Evolutionary conservation across 225 moss, liverwort and hornwort species (phyloP), one percentile per base, ranked within the genome.

Genomic region (Sphagnum tenellum): DNA sequence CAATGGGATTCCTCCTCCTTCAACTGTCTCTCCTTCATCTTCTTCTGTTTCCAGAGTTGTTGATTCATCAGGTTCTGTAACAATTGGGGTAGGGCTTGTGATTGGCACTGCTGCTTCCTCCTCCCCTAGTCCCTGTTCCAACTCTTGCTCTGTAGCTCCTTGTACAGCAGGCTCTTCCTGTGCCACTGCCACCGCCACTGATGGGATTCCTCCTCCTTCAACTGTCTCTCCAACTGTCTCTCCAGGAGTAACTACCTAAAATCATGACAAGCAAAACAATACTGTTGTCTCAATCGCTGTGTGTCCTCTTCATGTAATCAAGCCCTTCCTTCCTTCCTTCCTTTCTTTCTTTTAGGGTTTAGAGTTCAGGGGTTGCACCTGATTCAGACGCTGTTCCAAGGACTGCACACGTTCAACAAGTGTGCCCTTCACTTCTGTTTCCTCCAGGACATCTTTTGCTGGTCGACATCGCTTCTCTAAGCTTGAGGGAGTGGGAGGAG

Each of bases 321-420:
- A 52, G 52, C 29, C 29, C 29, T 29, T 29, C 29, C 29, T 29
- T 29, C 29, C 29, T 29, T 29, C 29, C 0, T 29, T 29, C 29
- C 29, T 29, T 29, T 1, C 29, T 29, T 29, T 29, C 29, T 29
- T 29, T 29, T 0, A 0, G 29, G 29, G 29, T 29, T 52, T 52
- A 5, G 52, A 9, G 6, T 52, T 9, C 0, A 52, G 9, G 52
- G 6, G 2, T 52, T 9, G 9, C 52, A 84, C 84, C 75, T 66
- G 57, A 61, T 29, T 50, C 2, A 77, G 0, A 47, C 73, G 14
- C 47, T 57, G 46, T 64, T 85, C 85, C 29, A 82, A 76, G 7
- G 64, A 12, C 53, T 76, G 70, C 29, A 85, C 65, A 1, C 72
- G 81, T 64, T 85, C 71, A 45, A 61, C 69, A 66, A 79, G 51